Evolutionary conservation across 805 yeast genomes (phyloP).

Genomic region (Soucietia sequanensis): DNA sequence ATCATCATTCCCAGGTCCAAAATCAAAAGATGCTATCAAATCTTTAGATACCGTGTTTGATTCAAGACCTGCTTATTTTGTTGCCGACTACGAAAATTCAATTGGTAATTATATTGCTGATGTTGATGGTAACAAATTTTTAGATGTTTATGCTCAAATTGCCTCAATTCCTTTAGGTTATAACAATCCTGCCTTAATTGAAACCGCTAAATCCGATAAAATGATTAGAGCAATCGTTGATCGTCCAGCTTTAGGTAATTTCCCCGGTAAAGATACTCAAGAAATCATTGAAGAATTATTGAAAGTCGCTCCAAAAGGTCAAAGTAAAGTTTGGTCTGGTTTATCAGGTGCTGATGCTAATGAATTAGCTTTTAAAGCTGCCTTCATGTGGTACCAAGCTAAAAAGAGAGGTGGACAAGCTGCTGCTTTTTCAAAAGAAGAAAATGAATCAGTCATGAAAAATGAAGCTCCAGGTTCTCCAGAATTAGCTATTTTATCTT

Average conservation of each 20-base stretch:
- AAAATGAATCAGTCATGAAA: slow-evolving; percentile 70
- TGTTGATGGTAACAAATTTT: slow-evolving; percentile 70
- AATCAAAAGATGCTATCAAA: slow-evolving; percentile 50
- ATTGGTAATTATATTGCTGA: slow-evolving; percentile 78
- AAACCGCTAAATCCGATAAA: slow-evolving; percentile 66
- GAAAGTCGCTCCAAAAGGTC: slow-evolving; percentile 77
- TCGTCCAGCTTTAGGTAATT: slow-evolving; percentile 84
- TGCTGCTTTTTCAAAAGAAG: slow-evolving; percentile 64
- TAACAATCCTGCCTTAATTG: slow-evolving; percentile 74
- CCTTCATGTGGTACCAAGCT: slow-evolving; percentile 75
- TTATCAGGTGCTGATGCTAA: slow-evolving; percentile 87
- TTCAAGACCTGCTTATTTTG: slow-evolving; percentile 68
- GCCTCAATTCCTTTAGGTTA: slow-evolving; percentile 85
- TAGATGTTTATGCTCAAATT: slow-evolving; percentile 81
- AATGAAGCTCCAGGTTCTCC: slow-evolving; percentile 89
- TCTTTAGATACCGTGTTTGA: slow-evolving; percentile 65
- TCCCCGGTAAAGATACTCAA: slow-evolving; percentile 68
- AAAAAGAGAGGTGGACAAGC: slow-evolving; percentile 59
- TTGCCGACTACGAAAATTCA: slow-evolving; percentile 75
- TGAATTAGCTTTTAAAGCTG: slow-evolving; percentile 87
- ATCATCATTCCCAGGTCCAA: slow-evolving; percentile 75
- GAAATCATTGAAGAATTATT: slow-evolving; percentile 51
- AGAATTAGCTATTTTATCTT: slow-evolving; percentile 79
- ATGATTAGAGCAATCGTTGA: slow-evolving; percentile 73
- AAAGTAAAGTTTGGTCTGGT: slow-evolving; percentile 73